These are phyloP conservation scores for Xylariales sp. DNA, from an alignment of 2,329 filamentous ascomycete genomes.

Conservation along the genomic window DNA sequence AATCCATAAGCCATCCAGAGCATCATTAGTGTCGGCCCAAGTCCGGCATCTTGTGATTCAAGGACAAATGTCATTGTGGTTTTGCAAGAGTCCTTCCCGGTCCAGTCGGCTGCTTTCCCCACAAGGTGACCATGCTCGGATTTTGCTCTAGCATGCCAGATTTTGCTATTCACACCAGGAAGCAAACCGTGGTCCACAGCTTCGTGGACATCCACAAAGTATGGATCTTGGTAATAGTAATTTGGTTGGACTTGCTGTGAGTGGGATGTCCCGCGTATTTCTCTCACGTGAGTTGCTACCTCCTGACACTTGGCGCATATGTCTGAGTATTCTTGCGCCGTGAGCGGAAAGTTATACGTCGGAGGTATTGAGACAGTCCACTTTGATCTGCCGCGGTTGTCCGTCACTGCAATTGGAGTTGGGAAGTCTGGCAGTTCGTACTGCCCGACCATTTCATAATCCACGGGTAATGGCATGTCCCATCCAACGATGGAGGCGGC, in stretches of 20 bases:
- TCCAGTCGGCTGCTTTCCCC: slow-evolving; percentile 39
- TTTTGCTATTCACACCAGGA: slow-evolving; percentile 35
- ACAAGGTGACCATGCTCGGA: slow-evolving; percentile 32
- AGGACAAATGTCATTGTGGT: slow-evolving; percentile 74
- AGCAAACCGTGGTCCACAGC: slow-evolving; percentile 64
- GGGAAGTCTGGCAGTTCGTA: slow-evolving; percentile 66
- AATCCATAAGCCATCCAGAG: slow-evolving; percentile 83
- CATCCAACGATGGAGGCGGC: slow-evolving; percentile 32
- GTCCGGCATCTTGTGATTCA: slow-evolving; percentile 68
- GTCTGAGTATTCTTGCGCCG: slow-evolving; percentile 60
- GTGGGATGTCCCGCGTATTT: slow-evolving; percentile 38
- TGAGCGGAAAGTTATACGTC: slow-evolving; percentile 61
- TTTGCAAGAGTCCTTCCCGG: slow-evolving; percentile 56
- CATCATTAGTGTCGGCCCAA: slow-evolving; percentile 72
- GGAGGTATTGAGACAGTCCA: slow-evolving; percentile 82
- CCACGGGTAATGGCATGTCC: slow-evolving; percentile 33
- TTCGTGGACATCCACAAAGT: slow-evolving; percentile 72
- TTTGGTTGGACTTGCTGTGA: slow-evolving; percentile 40
- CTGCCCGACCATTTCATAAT: slow-evolving; percentile 65
- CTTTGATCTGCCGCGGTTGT: slow-evolving; percentile 58
- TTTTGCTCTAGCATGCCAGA: slow-evolving; percentile 31
- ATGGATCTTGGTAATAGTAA: slow-evolving; percentile 60
- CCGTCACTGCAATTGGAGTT: slow-evolving; percentile 66
- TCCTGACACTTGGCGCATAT: slow-evolving; percentile 66
- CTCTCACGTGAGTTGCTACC: slow-evolving; percentile 54